Conservation (phyloP, 768 basidiomycete species). For the Amanita thiersii region DNA sequence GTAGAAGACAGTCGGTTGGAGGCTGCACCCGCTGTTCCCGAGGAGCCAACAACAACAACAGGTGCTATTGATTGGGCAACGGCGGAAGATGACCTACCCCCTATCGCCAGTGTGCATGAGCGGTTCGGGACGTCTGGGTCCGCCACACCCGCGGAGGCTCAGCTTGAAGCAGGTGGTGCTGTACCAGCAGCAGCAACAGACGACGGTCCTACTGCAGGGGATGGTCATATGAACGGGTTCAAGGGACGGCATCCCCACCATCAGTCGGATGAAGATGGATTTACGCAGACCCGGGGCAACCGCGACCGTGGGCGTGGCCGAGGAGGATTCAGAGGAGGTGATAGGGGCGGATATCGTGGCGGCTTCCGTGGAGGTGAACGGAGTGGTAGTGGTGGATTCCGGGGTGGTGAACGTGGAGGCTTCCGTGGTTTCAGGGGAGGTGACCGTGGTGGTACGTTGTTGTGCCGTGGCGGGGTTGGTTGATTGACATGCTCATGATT, state of each 20-base stretch:
- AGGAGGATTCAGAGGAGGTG: constrained; percentile 26
- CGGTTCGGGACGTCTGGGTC: constrained; percentile 70
- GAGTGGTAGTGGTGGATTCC: constrained; percentile 21
- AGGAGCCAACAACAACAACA: constrained; percentile 14
- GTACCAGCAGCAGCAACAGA: too few species aligned
- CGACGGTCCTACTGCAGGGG: constrained; percentile 16
- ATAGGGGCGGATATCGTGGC: constrained; percentile 23
- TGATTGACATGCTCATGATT: not conserved
- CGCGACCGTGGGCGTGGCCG: constrained; percentile 31
- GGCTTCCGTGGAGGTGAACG: constrained; percentile 23
- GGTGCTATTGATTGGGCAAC: constrained; percentile 76
- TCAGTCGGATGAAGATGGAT: constrained; percentile 58
- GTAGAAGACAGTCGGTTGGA: constrained; percentile 3
- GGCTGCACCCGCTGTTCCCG: not conserved
- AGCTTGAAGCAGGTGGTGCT: constrained; percentile 16
- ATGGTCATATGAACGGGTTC: constrained; percentile 21
- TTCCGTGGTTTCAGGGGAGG: constrained; percentile 23
- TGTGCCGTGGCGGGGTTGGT: not conserved
- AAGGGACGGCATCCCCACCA: constrained; percentile 14
- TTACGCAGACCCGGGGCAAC: constrained; percentile 40
- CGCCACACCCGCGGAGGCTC: constrained; percentile 49
- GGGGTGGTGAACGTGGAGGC: constrained; percentile 29
- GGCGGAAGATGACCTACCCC: constrained; percentile 72
- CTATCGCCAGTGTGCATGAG: constrained; percentile 68
- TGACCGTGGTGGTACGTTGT: constrained; percentile 15